A percentile compares a stretch with the other conserved stretches of the same genome.
Conservation (phyloP, 257 asterid species). For the Striga asiatica region DNA sequence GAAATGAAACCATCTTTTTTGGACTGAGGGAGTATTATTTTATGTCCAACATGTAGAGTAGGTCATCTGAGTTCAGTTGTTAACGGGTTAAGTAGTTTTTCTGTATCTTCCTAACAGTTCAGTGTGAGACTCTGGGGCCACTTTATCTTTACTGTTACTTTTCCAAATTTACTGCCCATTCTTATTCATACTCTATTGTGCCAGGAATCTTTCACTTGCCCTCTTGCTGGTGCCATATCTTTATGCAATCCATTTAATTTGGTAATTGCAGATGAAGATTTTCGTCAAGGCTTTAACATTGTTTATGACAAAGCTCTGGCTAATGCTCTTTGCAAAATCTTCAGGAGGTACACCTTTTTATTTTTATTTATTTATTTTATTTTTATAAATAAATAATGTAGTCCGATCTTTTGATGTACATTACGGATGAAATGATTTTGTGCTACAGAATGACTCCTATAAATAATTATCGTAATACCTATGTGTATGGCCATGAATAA, state of each 20-base stretch:
- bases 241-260: conserved; percentile 94
- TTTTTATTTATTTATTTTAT: neutral
- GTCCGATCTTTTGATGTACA: neutral
- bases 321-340: conserved; percentile 64
- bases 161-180: neutral
- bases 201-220: conserved; percentile 82
- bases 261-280: conserved; percentile 89
- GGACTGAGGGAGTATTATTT: too few species aligned
- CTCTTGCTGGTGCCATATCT: conserved; percentile 87
- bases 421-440: neutral
- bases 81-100: neutral
- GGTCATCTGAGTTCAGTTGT: neutral
- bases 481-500: neutral
- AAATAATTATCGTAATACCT: neutral
- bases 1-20: too few species aligned
- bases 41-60: too few species aligned
- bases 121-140: neutral
- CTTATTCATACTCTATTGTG: conserved; percentile 17
- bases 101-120: neutral
- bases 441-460: neutral
- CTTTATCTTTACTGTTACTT: neutral
- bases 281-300: conserved; percentile 85
- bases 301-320: conserved; percentile 89
- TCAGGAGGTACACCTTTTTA: conserved; percentile 38
- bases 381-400: neutral